phyloP scores from a whole-genome alignment of 345 rosid genomes.

The Gossypium raimondii region DNA sequence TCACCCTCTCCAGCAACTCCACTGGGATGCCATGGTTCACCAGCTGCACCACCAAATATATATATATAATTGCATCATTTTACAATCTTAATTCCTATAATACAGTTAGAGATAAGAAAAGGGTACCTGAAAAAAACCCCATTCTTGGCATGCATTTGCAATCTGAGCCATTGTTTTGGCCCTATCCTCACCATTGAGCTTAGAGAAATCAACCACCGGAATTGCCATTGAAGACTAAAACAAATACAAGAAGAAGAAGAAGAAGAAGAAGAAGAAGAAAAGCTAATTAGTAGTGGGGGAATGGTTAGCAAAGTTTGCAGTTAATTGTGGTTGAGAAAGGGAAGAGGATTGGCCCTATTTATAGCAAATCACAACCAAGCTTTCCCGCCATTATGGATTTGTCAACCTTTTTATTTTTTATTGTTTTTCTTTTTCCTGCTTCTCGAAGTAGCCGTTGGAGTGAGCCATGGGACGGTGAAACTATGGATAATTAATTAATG shows the following conservation, averaged over 20 bases:
- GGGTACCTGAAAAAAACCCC: slow-evolving; percentile 92
- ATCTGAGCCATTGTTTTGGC: slow-evolving; percentile 59
- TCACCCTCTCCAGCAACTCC: slow-evolving; percentile 69
- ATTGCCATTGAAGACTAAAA: slow-evolving; percentile 48
- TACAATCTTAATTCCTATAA: background rate
- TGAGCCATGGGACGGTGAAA: slow-evolving; percentile 31
- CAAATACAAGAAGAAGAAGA: background rate
- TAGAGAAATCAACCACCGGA: slow-evolving; percentile 87
- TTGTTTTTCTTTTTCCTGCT: background rate
- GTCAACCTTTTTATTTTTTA: background rate
- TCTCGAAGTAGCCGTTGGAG: slow-evolving; percentile 17
- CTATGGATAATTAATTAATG: background rate
- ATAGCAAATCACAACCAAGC: slow-evolving; percentile 13
- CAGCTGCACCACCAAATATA: slow-evolving; percentile 38
- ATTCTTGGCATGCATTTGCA: slow-evolving; percentile 73
- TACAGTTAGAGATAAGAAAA: background rate
- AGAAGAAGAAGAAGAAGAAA: no score
- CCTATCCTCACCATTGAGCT: slow-evolving; percentile 66
- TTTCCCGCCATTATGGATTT: slow-evolving; percentile 21
- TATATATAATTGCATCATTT: background rate
- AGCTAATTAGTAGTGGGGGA: background rate
- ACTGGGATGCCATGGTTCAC: slow-evolving; percentile 77
- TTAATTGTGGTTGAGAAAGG: background rate
- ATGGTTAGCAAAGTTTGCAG: background rate
- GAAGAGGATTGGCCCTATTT: slow-evolving; percentile 20